Base-by-base conservation (phyloP, 1,284 basidiomycete genomes). In the Schizopora paradoxa region DNA sequence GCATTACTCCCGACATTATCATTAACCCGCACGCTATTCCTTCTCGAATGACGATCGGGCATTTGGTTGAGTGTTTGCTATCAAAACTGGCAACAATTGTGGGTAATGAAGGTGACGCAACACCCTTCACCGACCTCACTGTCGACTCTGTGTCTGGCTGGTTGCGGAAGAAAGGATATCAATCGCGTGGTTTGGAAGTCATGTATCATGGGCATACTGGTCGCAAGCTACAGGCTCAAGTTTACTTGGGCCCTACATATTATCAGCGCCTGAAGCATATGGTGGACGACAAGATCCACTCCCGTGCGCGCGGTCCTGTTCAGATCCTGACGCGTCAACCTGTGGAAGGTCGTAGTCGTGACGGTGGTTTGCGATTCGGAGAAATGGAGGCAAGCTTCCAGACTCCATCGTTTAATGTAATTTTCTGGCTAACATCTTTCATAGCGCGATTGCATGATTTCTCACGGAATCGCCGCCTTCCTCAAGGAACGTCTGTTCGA, bases 251-350 rank as follows among this genome's bases (percentile, higher is more conserved):
- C 3, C 95, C 95, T 8, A 99, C 96, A 1, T 99, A 99, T 67
- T 99, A 99, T 67, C 95, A 99, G 66, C 87, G 95, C 43, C 74
- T 99, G 56, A 99, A 99, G 73, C 95, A 99, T 70, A 99, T 99
- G 95, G 95, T 99, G 42, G 94, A 97, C 65, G 95, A 99, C 70
- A 99, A 99, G 74, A 99, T 99, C 53, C 95, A 99, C 69, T 95
- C 94, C 21, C 83, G 95, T 56, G 96, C 96, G 11, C 73, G 96
- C 64, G 96, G 96, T 13, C 96, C 96, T 4, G 90, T 99, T 6
- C 96, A 99, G 67, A 99, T 99, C 59, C 68, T 99, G 58, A 99
- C 95, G 16, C 76, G 96, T 41, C 96, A 99, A 65, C 96, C 95
- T 4, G 96, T 99, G n/a, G 96, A 99, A 64, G 96, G 96, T 81